phyloP scores from a whole-genome alignment of 2,329 filamentous ascomycete genomes.

The Pezicula radicicola region DNA sequence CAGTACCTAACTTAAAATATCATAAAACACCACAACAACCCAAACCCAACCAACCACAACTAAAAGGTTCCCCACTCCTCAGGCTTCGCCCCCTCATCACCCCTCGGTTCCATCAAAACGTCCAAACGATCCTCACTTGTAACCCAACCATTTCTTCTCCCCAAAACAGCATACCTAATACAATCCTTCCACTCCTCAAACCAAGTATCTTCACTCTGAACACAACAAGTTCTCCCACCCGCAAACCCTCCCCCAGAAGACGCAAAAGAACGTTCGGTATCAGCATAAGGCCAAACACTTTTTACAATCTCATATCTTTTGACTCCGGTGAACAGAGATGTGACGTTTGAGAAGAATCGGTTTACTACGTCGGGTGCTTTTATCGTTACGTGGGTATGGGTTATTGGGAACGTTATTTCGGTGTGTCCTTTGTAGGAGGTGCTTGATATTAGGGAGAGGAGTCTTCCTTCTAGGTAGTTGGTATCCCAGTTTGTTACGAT shows the following conservation, averaged over 20 bases:
- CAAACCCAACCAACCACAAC: not conserved
- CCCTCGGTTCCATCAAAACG: slow-evolving; percentile 24
- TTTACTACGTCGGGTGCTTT: slow-evolving; percentile 51
- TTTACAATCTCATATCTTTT: slow-evolving; percentile 54
- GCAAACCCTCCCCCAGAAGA: slow-evolving; percentile 28
- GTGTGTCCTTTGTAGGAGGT: slow-evolving; percentile 49
- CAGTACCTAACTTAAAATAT: too few species aligned
- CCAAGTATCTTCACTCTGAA: slow-evolving; percentile 56
- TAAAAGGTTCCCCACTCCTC: slow-evolving; percentile 8
- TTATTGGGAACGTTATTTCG: slow-evolving; percentile 46
- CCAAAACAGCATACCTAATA: slow-evolving; percentile 35
- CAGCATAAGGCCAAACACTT: slow-evolving; percentile 56
- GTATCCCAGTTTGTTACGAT: slow-evolving; percentile 52
- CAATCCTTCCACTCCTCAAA: slow-evolving; percentile 49
- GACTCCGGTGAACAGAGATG: slow-evolving; percentile 48
- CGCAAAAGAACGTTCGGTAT: slow-evolving; percentile 28
- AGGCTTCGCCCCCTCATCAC: slow-evolving; percentile 6
- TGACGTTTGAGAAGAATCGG: slow-evolving; percentile 50
- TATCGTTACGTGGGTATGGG: slow-evolving; percentile 46
- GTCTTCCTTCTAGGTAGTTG: slow-evolving; percentile 51
- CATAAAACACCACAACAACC: too few species aligned
- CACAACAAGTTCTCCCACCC: slow-evolving; percentile 39
- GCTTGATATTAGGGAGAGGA: slow-evolving; percentile 47
- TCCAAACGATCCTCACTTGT: slow-evolving; percentile 27
- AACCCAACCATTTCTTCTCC: slow-evolving; percentile 23